phyloP scores from a whole-genome alignment of 208 protist genomes.

The Acanthamoeba divionensis region DNA sequence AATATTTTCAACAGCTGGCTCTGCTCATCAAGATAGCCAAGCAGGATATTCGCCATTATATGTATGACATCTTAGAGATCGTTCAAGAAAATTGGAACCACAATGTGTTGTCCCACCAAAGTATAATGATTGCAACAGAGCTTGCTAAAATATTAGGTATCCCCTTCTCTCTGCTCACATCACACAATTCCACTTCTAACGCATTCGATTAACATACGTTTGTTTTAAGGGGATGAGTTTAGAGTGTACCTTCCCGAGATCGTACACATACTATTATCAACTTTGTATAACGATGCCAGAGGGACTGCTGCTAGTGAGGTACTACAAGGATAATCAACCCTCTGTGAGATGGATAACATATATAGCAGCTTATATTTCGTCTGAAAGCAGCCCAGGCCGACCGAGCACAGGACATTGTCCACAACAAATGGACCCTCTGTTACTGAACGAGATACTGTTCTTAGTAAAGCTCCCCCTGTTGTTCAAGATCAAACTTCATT shows the following conservation, averaged over 20 bases:
- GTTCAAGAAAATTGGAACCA: conserved; percentile 77
- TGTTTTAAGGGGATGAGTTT: conserved; percentile 81
- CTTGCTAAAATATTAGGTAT: conserved; percentile 65
- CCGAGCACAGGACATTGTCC: neutral
- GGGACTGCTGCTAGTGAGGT: neutral
- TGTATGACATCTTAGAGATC: conserved; percentile 76
- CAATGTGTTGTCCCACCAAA: conserved; percentile 67
- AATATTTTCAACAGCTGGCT: conserved; percentile 81
- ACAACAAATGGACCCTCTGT: neutral
- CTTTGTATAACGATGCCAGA: conserved; percentile 56
- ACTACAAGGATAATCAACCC: neutral
- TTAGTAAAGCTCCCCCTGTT: neutral
- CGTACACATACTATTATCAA: conserved; percentile 79
- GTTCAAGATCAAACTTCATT: neutral
- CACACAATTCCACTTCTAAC: neutral
- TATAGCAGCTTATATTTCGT: neutral
- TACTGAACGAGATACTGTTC: neutral
- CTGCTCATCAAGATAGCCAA: conserved; percentile 82
- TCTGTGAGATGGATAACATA: neutral
- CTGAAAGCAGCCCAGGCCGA: neutral
- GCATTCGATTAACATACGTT: neutral
- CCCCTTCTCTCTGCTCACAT: neutral
- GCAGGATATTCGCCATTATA: conserved; percentile 82
- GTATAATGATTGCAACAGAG: conserved; percentile 83
- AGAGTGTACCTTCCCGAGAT: conserved; percentile 84